phyloP scores from a whole-genome alignment of 768 basidiomycete genomes.

The Suillus occidentalis region DNA sequence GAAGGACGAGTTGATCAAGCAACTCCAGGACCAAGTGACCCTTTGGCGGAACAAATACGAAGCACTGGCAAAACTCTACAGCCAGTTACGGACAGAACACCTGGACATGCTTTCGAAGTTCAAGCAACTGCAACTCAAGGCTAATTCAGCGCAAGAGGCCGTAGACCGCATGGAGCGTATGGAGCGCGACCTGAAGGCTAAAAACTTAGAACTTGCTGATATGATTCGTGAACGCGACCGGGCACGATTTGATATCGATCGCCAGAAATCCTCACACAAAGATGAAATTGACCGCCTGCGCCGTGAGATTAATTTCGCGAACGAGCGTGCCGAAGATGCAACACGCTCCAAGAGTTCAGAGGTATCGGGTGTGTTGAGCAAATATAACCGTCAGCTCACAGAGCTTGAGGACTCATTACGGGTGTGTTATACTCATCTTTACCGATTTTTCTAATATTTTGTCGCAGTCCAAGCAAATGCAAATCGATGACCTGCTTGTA shows the following conservation, averaged over 20 bases:
- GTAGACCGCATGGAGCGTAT: conserved; percentile 98
- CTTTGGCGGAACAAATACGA: conserved; percentile 99
- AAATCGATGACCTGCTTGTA: conserved; percentile 87
- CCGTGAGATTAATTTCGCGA: conserved; percentile 91
- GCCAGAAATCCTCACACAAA: conserved; percentile 90
- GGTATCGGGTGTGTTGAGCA: conserved; percentile 81
- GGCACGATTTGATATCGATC: conserved; percentile 92
- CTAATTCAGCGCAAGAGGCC: conserved; percentile 97
- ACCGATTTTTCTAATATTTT: conserved; percentile 16
- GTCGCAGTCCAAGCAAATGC: conserved; percentile 85
- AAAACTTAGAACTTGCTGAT: conserved; percentile 96
- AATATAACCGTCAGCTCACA: conserved; percentile 93
- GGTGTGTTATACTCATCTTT: conserved; percentile 43
- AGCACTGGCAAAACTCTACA: conserved; percentile 96
- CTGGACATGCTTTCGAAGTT: conserved; percentile 96
- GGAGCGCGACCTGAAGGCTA: conserved; percentile 97
- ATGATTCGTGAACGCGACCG: conserved; percentile 98
- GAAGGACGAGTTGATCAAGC: conserved; percentile 94
- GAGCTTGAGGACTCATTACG: conserved; percentile 96
- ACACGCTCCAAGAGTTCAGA: conserved; percentile 90
- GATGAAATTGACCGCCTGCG: conserved; percentile 92
- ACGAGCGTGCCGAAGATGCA: conserved; percentile 96
- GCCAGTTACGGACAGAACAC: conserved; percentile 95
- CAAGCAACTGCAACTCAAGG: conserved; percentile 96
- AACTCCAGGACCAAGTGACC: conserved; percentile 94